Evolutionary conservation across 2,329 filamentous ascomycete genomes (phyloP).

Genomic region (Aureobasidium subglaciale): DNA sequence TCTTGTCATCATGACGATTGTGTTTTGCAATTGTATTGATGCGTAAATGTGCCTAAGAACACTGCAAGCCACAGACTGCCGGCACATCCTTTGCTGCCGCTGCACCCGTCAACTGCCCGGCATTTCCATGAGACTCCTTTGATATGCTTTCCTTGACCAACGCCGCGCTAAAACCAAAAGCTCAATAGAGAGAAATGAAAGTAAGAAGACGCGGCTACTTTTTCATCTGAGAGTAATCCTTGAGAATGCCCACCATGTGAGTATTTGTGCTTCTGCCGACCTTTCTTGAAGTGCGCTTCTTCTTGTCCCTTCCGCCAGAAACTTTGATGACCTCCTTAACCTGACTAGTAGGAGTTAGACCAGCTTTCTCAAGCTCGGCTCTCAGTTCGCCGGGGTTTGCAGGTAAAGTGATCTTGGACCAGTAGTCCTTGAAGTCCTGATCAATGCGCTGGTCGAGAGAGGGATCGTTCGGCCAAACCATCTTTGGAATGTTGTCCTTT

Average conservation of each 20-base stretch:
- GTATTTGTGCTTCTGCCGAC: slow-evolving; percentile 78
- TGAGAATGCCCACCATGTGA: slow-evolving; percentile 76
- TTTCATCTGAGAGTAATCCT: slow-evolving; percentile 53
- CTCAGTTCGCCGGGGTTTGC: slow-evolving; percentile 64
- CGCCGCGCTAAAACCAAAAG: slow-evolving; percentile 12
- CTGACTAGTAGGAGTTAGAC: slow-evolving; percentile 77
- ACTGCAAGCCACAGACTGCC: neutral
- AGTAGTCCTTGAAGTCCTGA: slow-evolving; percentile 73
- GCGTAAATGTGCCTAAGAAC: neutral
- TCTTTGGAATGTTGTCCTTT: slow-evolving; percentile 80
- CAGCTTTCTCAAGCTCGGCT: slow-evolving; percentile 66
- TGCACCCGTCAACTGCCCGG: neutral
- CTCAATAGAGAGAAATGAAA: neutral
- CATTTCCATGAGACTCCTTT: neutral
- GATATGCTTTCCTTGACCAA: slow-evolving; percentile 6
- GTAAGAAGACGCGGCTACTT: slow-evolving; percentile 9
- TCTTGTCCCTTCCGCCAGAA: slow-evolving; percentile 54
- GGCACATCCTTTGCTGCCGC: neutral
- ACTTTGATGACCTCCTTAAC: slow-evolving; percentile 57
- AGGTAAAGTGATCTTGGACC: slow-evolving; percentile 74
- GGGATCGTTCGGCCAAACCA: slow-evolving; percentile 84
- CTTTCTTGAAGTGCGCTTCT: slow-evolving; percentile 66
- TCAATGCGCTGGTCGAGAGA: slow-evolving; percentile 56
- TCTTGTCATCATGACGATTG: neutral
- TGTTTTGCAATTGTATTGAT: neutral